Evolutionary conservation across 2,329 filamentous ascomycete species (phyloP).

Genomic region (Ceratocystiopsis minuta): DNA sequence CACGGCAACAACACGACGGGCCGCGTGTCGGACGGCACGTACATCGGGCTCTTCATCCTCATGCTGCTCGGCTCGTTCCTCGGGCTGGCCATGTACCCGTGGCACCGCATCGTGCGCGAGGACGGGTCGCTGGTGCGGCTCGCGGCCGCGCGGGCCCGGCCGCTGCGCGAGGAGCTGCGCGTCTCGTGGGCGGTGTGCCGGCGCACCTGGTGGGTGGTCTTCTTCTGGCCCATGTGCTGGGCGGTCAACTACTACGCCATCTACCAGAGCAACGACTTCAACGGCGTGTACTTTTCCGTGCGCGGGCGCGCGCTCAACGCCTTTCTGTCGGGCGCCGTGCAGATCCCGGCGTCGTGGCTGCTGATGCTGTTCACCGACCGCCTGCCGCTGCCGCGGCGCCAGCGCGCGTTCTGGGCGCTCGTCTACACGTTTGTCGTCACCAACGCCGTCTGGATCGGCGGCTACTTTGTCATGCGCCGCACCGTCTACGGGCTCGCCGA

Average conservation of each 20-base stretch:
- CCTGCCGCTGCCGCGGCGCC: neutral
- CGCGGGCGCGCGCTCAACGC: neutral
- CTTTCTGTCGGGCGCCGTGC: neutral
- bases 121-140: neutral
- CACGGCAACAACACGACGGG: neutral
- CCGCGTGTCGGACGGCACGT: slow-evolving; percentile 10
- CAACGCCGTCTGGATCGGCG: neutral
- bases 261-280: neutral
- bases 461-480: neutral
- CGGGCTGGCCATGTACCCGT: slow-evolving; percentile 7
- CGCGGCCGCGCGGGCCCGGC: too few species aligned
- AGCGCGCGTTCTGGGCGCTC: neutral
- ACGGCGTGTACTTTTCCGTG: neutral
- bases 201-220: neutral
- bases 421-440: neutral
- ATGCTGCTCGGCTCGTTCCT: slow-evolving; percentile 8
- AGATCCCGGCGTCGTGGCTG: neutral
- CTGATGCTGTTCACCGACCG: neutral
- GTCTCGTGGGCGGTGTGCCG: neutral
- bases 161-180: neutral
- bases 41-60: slow-evolving; percentile 12
- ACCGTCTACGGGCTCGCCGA: neutral
- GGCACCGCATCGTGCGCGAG: slow-evolving; percentile 1
- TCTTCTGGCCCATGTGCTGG: neutral
- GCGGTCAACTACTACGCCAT: neutral